Conservation (phyloP, 441 rosid genomes). For the Adansonia gregorii region DNA sequence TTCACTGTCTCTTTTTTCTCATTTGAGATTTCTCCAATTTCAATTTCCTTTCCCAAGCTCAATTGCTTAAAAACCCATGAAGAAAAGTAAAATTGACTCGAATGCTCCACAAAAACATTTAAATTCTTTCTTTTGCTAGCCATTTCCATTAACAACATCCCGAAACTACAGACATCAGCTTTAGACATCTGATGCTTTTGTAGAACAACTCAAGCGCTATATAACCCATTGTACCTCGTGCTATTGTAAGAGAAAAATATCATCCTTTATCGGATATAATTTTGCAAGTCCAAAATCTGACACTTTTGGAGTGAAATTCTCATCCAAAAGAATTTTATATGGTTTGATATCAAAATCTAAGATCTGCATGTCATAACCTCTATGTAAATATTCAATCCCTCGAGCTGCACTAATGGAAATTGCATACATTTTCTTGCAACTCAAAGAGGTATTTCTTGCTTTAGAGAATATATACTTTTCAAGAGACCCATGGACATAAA, state of each 20-base stretch:
- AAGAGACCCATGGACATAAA: slow-evolving; percentile 44
- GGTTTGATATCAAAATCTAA: slow-evolving; percentile 44
- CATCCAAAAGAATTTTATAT: background rate
- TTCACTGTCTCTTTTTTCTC: slow-evolving; percentile 10
- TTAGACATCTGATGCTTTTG: background rate
- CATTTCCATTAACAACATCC: slow-evolving; percentile 28
- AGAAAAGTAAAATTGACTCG: slow-evolving; percentile 5
- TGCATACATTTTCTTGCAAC: slow-evolving; percentile 42
- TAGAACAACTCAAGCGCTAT: slow-evolving; percentile 18
- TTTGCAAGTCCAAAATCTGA: slow-evolving; percentile 45
- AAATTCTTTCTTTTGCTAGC: background rate
- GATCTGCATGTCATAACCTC: slow-evolving; percentile 41
- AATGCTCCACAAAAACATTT: background rate
- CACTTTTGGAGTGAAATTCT: slow-evolving; percentile 35
- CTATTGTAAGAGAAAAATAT: slow-evolving; percentile 27
- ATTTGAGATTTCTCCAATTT: background rate
- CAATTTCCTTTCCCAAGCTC: background rate
- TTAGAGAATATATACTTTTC: slow-evolving; percentile 36
- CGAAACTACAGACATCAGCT: slow-evolving; percentile 27
- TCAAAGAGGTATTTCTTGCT: slow-evolving; percentile 22
- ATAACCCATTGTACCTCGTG: slow-evolving; percentile 41
- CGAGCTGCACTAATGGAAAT: slow-evolving; percentile 48
- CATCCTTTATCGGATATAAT: slow-evolving; percentile 29
- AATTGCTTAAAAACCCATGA: slow-evolving; percentile 6
- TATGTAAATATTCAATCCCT: slow-evolving; percentile 47